These are phyloP conservation scores for Pestalotiopsis sp. DNA, from an alignment of 2,329 filamentous ascomycete species.

Conservation along the genomic window DNA sequence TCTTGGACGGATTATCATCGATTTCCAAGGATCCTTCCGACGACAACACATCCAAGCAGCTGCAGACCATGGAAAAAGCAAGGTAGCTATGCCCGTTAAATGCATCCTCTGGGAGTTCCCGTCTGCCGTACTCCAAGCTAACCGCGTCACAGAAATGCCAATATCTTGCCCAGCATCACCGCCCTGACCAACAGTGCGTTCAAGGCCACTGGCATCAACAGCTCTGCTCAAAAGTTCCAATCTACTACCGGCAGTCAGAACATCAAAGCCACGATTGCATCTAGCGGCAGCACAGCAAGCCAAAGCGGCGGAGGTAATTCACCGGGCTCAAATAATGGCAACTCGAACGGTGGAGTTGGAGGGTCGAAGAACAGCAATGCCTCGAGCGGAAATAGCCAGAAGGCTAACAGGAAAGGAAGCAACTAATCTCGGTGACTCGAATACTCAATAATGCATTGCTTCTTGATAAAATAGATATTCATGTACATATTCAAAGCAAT, in stretches of 20 bases:
- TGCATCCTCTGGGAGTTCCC: not conserved
- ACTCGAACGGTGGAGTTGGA: not conserved
- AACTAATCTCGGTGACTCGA: not conserved
- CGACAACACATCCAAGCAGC: slow-evolving; percentile 15
- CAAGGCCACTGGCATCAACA: slow-evolving; percentile 11
- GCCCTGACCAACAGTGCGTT: slow-evolving; percentile 15
- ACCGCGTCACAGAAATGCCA: slow-evolving; percentile 14
- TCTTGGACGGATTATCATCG: slow-evolving; percentile 16
- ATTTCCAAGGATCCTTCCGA: slow-evolving; percentile 17
- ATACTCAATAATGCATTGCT: not conserved
- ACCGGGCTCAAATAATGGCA: not conserved
- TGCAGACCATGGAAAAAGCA: slow-evolving; percentile 17
- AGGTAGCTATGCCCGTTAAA: slow-evolving; percentile 6
- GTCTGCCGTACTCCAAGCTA: not conserved
- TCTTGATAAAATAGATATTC: not conserved
- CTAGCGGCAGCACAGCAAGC: not conserved
- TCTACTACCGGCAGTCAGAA: slow-evolving; percentile 11
- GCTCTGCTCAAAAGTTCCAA: slow-evolving; percentile 9
- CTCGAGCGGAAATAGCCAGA: not conserved
- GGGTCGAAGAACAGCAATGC: not conserved
- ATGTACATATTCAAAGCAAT: not conserved
- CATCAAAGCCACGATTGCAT: slow-evolving; percentile 2
- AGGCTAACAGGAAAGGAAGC: not conserved
- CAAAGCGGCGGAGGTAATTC: not conserved
- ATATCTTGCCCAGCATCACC: slow-evolving; percentile 20